Conservation (phyloP, 1,284 basidiomycete genomes). For the Wallemia mellicola region DNA sequence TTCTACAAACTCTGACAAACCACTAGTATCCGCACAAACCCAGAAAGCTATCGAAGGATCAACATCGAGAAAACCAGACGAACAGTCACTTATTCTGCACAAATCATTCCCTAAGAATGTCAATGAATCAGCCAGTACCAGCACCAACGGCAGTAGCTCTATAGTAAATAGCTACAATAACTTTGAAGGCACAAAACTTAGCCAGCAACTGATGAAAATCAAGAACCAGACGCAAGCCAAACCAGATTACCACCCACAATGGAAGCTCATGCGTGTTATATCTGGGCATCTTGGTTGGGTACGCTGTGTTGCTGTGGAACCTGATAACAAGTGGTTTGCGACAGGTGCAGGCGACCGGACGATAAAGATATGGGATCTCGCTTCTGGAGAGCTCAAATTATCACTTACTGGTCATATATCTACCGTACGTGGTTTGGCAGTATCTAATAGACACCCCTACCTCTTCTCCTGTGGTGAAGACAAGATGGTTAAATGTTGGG, state of each 20-base stretch:
- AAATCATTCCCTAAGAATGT: slow-evolving; percentile 4
- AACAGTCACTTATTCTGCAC: slow-evolving; percentile 2
- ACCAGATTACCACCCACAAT: slow-evolving; percentile 75
- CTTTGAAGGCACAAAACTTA: slow-evolving; percentile 24
- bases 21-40: slow-evolving; percentile 3
- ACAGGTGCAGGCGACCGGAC: slow-evolving; percentile 92
- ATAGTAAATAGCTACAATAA: slow-evolving; percentile 2
- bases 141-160: not conserved
- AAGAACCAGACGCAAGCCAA: slow-evolving; percentile 75
- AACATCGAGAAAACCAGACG: not conserved
- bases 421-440: slow-evolving; percentile 75
- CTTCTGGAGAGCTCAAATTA: slow-evolving; percentile 76
- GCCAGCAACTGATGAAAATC: slow-evolving; percentile 57
- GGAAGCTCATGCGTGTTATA: slow-evolving; percentile 90
- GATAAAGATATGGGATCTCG: slow-evolving; percentile 98
- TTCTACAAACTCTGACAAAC: not conserved
- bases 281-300: slow-evolving; percentile 97
- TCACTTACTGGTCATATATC: slow-evolving; percentile 92
- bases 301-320: slow-evolving; percentile 79
- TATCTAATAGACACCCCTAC: slow-evolving; percentile 78
- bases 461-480: slow-evolving; percentile 93
- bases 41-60: slow-evolving; percentile 7
- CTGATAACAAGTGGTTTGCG: slow-evolving; percentile 94
- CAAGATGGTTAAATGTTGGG: slow-evolving; percentile 99
- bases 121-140: not conserved